Conservation (phyloP, 2,329 filamentous ascomycete species). For the Penicillium nordicum region DNA sequence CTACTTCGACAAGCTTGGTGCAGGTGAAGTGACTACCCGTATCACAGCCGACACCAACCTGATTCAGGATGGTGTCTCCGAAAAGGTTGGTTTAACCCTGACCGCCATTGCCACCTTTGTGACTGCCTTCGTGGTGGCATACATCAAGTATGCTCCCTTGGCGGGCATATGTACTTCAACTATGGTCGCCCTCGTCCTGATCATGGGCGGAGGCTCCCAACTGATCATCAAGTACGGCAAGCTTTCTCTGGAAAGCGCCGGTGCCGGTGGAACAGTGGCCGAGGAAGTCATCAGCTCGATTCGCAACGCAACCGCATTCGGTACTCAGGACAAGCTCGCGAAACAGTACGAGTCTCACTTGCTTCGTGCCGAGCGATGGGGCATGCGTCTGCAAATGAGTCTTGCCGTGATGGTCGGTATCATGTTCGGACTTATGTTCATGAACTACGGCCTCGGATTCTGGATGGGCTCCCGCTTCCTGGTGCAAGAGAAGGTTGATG, state of each 20-base stretch:
- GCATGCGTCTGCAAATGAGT: slow-evolving; percentile 69
- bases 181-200: slow-evolving; percentile 71
- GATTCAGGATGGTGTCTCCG: slow-evolving; percentile 88
- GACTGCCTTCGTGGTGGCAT: slow-evolving; percentile 85
- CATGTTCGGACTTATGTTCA: slow-evolving; percentile 79
- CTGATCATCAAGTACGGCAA: slow-evolving; percentile 82
- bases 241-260: slow-evolving; percentile 72
- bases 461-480: slow-evolving; percentile 81
- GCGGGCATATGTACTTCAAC: slow-evolving; percentile 82
- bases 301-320: slow-evolving; percentile 87
- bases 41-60: slow-evolving; percentile 93
- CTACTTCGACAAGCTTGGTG: slow-evolving; percentile 88
- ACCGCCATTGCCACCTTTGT: slow-evolving; percentile 77
- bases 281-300: slow-evolving; percentile 95
- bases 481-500: slow-evolving; percentile 59
- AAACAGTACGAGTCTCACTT: slow-evolving; percentile 78
- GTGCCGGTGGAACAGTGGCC: slow-evolving; percentile 78
- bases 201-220: slow-evolving; percentile 69
- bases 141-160: slow-evolving; percentile 88
- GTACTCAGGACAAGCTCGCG: slow-evolving; percentile 88
- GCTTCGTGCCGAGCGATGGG: slow-evolving; percentile 67
- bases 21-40: slow-evolving; percentile 88
- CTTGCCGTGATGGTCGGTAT: slow-evolving; percentile 75
- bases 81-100: slow-evolving; percentile 78
- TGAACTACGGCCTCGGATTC: slow-evolving; percentile 84